These are phyloP conservation scores for Graphilbum sp. DNA, from an alignment of 2,329 filamentous ascomycete species.

Conservation along the genomic window DNA sequence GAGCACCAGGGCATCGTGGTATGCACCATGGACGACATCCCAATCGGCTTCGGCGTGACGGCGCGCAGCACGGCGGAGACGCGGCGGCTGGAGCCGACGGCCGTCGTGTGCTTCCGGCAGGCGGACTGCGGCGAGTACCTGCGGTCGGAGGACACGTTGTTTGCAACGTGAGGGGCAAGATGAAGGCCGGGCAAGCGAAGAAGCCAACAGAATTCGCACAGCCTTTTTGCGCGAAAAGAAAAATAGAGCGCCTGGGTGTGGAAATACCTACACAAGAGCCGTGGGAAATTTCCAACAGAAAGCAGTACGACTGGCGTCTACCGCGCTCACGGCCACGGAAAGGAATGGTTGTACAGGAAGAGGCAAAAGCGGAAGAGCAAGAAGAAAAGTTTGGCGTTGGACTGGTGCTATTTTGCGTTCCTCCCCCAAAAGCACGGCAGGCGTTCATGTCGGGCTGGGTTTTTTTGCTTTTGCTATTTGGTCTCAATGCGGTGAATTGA, in stretches of 20 bases:
- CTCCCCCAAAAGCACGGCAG: background rate
- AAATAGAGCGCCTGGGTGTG: no score
- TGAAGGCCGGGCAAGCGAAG: background rate
- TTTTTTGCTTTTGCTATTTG: background rate
- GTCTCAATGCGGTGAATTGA: no score
- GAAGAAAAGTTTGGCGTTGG: background rate
- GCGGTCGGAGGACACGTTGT: slow-evolving; percentile 59
- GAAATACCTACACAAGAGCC: no score
- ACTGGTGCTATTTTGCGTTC: background rate
- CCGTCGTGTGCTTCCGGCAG: slow-evolving; percentile 77
- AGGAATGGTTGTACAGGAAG: no score
- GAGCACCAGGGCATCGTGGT: slow-evolving; percentile 88
- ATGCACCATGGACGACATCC: slow-evolving; percentile 80
- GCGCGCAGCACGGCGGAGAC: slow-evolving; percentile 76
- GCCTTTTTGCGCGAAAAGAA: no score
- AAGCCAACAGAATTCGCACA: background rate
- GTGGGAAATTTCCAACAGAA: no score
- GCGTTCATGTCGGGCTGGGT: background rate
- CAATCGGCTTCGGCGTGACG: slow-evolving; percentile 85
- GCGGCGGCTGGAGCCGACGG: slow-evolving; percentile 74
- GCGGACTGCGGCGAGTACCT: slow-evolving; percentile 91
- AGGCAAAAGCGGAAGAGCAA: no score
- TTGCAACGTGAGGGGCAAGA: slow-evolving; percentile 20
- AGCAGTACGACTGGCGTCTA: no score
- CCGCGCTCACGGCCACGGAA: no score